phyloP scores from a whole-genome alignment of 1,284 basidiomycete genomes.

The Meira nashicola region DNA sequence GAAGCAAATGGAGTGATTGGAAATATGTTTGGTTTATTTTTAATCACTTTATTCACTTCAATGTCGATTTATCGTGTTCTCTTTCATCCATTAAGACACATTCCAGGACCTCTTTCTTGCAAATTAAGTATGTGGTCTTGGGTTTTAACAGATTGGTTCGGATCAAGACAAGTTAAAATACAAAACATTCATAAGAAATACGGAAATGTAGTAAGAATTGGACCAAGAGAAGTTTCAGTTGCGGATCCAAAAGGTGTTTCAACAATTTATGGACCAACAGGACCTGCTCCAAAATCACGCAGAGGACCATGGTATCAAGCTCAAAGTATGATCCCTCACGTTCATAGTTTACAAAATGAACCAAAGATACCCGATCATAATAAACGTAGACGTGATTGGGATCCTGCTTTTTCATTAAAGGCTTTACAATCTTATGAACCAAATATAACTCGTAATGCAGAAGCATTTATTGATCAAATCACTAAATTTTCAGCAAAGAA shows the following conservation, averaged over 20 bases:
- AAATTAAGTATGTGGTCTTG: slow-evolving; percentile 20
- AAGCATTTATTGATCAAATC: slow-evolving; percentile 6
- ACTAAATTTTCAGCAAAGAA: neutral
- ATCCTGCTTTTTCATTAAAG: slow-evolving; percentile 11
- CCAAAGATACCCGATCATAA: slow-evolving; percentile 7
- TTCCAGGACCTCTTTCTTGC: slow-evolving; percentile 20
- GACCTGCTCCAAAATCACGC: neutral
- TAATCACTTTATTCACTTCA: slow-evolving; percentile 12
- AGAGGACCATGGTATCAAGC: slow-evolving; percentile 11
- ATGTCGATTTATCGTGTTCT: slow-evolving; percentile 23
- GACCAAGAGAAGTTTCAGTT: slow-evolving; percentile 25
- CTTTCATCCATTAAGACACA: slow-evolving; percentile 19
- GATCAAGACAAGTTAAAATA: slow-evolving; percentile 12
- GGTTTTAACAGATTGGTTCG: slow-evolving; percentile 17
- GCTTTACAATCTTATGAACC: neutral
- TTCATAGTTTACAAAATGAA: slow-evolving; percentile 12
- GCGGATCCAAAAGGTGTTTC: slow-evolving; percentile 16
- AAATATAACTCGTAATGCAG: slow-evolving; percentile 1
- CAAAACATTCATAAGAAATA: slow-evolving; percentile 18
- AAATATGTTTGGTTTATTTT: slow-evolving; percentile 3
- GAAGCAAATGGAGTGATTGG: neutral
- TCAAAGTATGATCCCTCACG: slow-evolving; percentile 6
- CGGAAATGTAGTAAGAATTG: slow-evolving; percentile 24
- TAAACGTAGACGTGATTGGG: slow-evolving; percentile 11
- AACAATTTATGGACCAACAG: slow-evolving; percentile 20